phyloP scores from a whole-genome alignment of 371 early-diverging fungal genomes.

The Saksenaea vasiformis region DNA sequence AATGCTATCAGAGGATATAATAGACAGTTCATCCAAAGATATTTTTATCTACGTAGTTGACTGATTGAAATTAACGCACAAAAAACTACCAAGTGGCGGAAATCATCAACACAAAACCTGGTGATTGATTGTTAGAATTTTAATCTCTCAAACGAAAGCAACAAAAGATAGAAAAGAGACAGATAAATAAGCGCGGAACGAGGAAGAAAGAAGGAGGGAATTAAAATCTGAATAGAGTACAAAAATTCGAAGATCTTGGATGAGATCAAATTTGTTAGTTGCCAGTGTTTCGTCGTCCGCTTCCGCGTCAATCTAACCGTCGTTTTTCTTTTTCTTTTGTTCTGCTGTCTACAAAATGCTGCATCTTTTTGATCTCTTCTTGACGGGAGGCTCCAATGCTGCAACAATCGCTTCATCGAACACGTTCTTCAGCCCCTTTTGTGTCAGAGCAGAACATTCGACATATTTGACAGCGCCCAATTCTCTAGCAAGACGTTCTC shows the following conservation, averaged over 20 bases:
- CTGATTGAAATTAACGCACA: too few species aligned
- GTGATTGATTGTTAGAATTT: neutral
- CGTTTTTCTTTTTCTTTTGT: conserved; percentile 2
- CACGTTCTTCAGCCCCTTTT: conserved; percentile 95
- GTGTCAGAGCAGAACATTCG: conserved; percentile 97
- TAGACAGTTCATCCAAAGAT: too few species aligned
- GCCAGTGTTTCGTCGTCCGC: neutral
- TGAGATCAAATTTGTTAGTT: neutral
- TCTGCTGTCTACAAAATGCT: conserved; percentile 57
- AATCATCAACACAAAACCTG: too few species aligned
- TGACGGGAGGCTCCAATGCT: conserved; percentile 92
- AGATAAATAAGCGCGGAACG: neutral
- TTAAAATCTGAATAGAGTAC: neutral
- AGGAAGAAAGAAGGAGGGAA: neutral
- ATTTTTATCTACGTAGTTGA: too few species aligned
- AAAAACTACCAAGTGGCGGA: too few species aligned
- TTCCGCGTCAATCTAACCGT: neutral
- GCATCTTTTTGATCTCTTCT: conserved; percentile 81
- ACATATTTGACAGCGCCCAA: conserved; percentile 96
- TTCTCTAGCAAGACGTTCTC: conserved; percentile 86
- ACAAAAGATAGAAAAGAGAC: neutral
- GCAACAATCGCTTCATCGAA: conserved; percentile 99
- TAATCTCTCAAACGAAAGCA: neutral
- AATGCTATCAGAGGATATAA: too few species aligned
- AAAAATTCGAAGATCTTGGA: neutral